Percentiles rank a stretch among this genome's conserved stretches.
These are phyloP conservation scores for Dipodascopsis tothii DNA, from an alignment of 805 yeast genomes.

Conservation along the genomic window DNA sequence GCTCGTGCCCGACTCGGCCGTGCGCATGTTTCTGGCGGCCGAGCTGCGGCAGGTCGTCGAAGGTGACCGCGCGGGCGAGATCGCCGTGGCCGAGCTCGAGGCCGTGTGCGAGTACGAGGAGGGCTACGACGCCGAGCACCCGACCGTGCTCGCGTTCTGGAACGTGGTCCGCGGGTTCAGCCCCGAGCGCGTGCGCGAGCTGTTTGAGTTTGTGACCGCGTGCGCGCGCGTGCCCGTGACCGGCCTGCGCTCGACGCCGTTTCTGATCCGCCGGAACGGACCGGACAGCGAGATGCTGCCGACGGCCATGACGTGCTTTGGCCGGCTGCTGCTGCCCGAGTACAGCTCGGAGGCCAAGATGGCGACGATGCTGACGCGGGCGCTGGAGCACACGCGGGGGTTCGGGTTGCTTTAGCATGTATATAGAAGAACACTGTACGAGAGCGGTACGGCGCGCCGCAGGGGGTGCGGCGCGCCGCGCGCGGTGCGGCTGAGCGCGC, in stretches of 20 bases:
- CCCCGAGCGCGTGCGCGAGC: slow-evolving; percentile 33
- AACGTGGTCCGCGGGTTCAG: slow-evolving; percentile 38
- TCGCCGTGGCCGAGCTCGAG: slow-evolving; percentile 38
- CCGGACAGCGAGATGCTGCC: slow-evolving; percentile 37
- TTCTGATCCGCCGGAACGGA: slow-evolving; percentile 41
- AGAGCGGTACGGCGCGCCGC: too few relatives aligned
- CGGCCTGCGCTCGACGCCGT: slow-evolving; percentile 40
- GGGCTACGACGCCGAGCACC: slow-evolving; percentile 37
- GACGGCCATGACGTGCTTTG: slow-evolving; percentile 46
- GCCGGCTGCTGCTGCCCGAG: slow-evolving; percentile 42
- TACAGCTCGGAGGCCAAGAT: slow-evolving; percentile 33
- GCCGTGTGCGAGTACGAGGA: slow-evolving; percentile 36
- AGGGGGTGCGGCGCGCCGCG: too few relatives aligned
- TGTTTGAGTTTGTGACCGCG: slow-evolving; percentile 46
- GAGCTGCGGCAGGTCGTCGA: slow-evolving; percentile 33
- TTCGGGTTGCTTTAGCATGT: slow-evolving; percentile 27
- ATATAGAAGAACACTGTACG: too few relatives aligned
- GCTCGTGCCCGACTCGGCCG: slow-evolving; percentile 16
- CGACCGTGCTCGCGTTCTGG: slow-evolving; percentile 40
- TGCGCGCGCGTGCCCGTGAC: slow-evolving; percentile 42
- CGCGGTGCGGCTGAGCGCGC: too few relatives aligned
- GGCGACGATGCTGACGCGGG: slow-evolving; percentile 22
- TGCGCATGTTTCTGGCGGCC: slow-evolving; percentile 11
- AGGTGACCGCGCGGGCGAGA: slow-evolving; percentile 33
- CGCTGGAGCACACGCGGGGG: slow-evolving; percentile 28